Conservation (phyloP, 768 basidiomycete species). For the Imleria badia region DNA sequence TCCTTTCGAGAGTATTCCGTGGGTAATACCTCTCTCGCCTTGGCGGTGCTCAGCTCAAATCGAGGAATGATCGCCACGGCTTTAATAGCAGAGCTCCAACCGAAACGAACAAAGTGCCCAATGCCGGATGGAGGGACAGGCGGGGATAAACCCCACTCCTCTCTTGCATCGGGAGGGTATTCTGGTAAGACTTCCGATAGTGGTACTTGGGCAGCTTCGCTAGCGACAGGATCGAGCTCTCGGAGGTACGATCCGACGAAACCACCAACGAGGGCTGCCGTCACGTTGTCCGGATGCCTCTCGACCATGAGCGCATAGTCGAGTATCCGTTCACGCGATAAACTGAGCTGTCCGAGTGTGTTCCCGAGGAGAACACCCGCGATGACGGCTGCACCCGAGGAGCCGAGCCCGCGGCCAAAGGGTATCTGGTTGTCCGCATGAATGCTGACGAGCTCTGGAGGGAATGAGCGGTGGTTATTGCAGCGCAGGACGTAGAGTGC, state of each 20-base stretch:
- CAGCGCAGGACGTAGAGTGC: slow-evolving; percentile 98
- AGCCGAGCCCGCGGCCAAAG: slow-evolving; percentile 95
- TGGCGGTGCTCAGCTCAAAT: slow-evolving; percentile 96
- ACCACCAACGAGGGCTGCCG: slow-evolving; percentile 93
- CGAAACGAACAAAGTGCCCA: slow-evolving; percentile 90
- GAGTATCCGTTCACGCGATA: slow-evolving; percentile 71
- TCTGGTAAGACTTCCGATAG: slow-evolving; percentile 95
- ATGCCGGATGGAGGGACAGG: slow-evolving; percentile 88
- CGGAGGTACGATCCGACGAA: slow-evolving; percentile 96
- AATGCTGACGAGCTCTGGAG: slow-evolving; percentile 63
- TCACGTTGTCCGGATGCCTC: slow-evolving; percentile 98
- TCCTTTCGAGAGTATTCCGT: slow-evolving; percentile 83
- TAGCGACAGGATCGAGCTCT: slow-evolving; percentile 81
- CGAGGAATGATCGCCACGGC: slow-evolving; percentile 93
- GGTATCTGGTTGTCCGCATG: slow-evolving; percentile 92
- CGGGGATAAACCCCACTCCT: slow-evolving; percentile 87
- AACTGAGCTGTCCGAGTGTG: slow-evolving; percentile 70
- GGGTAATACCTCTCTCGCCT: slow-evolving; percentile 88
- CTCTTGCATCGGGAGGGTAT: slow-evolving; percentile 90
- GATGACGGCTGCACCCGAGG: slow-evolving; percentile 98
- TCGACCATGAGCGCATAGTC: slow-evolving; percentile 99
- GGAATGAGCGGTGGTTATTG: slow-evolving; percentile 71
- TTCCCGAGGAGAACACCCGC: slow-evolving; percentile 92
- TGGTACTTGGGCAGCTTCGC: slow-evolving; percentile 84
- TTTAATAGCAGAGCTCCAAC: slow-evolving; percentile 80